These are phyloP conservation scores for Microcos paniculata DNA, from an alignment of 345 rosid species.

Conservation along the genomic window DNA sequence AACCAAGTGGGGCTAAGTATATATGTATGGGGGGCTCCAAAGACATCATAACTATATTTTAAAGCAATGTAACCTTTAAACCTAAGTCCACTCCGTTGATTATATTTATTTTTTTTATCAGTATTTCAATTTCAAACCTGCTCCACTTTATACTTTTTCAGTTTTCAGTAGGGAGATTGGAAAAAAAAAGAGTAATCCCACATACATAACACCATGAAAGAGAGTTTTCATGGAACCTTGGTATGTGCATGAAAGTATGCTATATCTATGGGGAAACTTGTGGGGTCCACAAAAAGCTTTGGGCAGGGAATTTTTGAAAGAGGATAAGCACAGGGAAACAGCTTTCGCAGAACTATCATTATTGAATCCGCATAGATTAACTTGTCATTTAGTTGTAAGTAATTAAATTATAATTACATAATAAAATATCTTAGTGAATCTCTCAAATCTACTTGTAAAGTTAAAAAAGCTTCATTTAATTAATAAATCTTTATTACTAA, in stretches of 20 bases:
- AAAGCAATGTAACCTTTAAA: not conserved
- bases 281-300: slow-evolving; percentile 7
- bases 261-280: not conserved
- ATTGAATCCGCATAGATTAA: slow-evolving; percentile 15
- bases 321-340: not conserved
- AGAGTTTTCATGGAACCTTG: not conserved
- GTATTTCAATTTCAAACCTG: not conserved
- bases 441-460: not conserved
- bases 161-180: not conserved
- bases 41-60: not conserved
- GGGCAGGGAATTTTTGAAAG: not conserved
- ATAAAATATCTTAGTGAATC: not conserved
- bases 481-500: not conserved
- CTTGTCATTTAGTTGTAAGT: not conserved
- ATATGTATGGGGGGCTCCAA: slow-evolving; percentile 6
- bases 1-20: not conserved
- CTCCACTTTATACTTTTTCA: slow-evolving; percentile 10
- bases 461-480: not conserved
- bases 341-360: not conserved
- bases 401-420: not conserved
- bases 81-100: slow-evolving; percentile 20
- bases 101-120: not conserved
- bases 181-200: no score
- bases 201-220: no score
- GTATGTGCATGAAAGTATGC: not conserved